A percentile compares a stretch with the other conserved stretches of the same genome.
Conservation (phyloP, 345 rosid genomes). For the Brassica nigra region DNA sequence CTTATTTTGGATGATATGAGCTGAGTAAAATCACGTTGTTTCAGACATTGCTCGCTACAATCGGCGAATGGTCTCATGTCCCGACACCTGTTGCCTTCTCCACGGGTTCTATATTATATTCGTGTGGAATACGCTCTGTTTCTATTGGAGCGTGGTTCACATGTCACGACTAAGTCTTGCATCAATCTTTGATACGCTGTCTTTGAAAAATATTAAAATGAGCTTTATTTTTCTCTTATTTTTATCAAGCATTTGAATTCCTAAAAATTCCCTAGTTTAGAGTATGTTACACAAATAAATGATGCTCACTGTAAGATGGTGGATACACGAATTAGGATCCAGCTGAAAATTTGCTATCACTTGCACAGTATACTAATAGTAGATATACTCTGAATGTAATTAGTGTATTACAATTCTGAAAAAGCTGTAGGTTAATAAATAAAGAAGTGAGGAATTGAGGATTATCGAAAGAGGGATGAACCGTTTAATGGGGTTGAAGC, state of each 20-base stretch:
- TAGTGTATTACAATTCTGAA: not conserved
- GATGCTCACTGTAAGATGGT: not conserved
- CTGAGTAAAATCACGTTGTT: conserved; percentile 32
- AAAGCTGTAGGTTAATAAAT: not conserved
- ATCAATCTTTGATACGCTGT: conserved; percentile 2
- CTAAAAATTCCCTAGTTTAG: not conserved
- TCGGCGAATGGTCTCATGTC: conserved; percentile 32
- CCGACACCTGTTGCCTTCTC: conserved; percentile 43
- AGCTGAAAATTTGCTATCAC: not conserved
- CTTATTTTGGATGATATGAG: conserved; percentile 43
- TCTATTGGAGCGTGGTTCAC: conserved; percentile 10
- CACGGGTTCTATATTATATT: not conserved
- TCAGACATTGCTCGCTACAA: conserved; percentile 44
- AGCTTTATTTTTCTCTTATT: not conserved
- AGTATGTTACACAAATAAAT: too few species aligned
- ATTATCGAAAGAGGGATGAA: not conserved
- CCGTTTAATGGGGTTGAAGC: not conserved
- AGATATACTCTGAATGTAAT: not conserved
- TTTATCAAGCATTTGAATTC: not conserved
- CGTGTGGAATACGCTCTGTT: conserved; percentile 8
- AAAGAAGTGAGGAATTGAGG: not conserved
- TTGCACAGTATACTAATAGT: too few species aligned
- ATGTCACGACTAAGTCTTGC: conserved; percentile 10
- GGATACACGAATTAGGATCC: not conserved
- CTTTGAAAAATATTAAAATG: not conserved